These are phyloP conservation scores for Erysimum pusillum DNA, from an alignment of 441 rosid species.

Conservation along the genomic window DNA sequence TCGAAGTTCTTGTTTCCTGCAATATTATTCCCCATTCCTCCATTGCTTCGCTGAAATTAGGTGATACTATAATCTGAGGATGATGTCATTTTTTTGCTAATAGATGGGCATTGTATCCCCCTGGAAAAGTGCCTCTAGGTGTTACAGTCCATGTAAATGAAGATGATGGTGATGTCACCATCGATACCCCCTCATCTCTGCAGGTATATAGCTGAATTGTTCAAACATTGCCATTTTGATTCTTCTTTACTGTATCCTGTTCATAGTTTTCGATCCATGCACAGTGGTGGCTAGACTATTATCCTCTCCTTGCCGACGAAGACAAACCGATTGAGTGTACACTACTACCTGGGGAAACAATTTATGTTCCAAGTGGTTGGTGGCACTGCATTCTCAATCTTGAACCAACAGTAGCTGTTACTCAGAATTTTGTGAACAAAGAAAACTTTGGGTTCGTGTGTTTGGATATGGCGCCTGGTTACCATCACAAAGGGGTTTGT, in stretches of 20 bases:
- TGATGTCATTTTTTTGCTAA: constrained; percentile 36
- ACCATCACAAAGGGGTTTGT: constrained; percentile 92
- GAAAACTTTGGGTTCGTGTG: constrained; percentile 90
- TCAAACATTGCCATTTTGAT: constrained; percentile 26
- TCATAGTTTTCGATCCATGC: constrained; percentile 28
- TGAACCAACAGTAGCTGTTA: constrained; percentile 91
- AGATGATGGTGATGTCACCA: constrained; percentile 93
- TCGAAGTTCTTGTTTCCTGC: constrained; percentile 19
- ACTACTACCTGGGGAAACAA: constrained; percentile 94
- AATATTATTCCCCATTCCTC: neutral
- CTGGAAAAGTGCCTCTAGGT: constrained; percentile 96
- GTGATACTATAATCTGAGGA: constrained; percentile 39
- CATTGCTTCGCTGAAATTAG: constrained; percentile 28
- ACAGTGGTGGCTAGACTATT: constrained; percentile 99
- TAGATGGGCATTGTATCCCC: constrained; percentile 99
- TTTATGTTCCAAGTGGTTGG: constrained; percentile 98
- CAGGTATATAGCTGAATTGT: constrained; percentile 63
- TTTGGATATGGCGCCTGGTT: constrained; percentile 98
- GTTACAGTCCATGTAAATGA: constrained; percentile 97
- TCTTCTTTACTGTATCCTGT: constrained; percentile 32
- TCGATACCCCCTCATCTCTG: constrained; percentile 91
- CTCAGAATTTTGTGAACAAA: constrained; percentile 91
- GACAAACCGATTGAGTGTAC: constrained; percentile 98
- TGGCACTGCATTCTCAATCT: constrained; percentile 97
- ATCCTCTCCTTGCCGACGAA: constrained; percentile 90